phyloP scores from a whole-genome alignment of 345 rosid genomes.

The Eucalyptus paniculata region DNA sequence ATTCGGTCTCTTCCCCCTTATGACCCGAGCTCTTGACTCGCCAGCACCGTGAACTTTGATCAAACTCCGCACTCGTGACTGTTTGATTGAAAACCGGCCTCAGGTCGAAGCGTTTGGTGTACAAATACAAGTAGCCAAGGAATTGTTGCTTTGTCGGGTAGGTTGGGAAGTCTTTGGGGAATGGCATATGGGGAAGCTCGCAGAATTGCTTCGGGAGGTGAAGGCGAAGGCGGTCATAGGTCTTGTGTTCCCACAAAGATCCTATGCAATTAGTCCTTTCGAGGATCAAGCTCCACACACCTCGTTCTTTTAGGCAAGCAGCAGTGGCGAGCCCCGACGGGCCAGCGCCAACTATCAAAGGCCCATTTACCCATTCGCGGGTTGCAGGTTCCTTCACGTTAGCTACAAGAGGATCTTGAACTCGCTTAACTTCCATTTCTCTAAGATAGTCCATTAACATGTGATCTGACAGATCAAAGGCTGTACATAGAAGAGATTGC shows the following conservation, averaged over 20 bases:
- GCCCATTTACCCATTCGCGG: constrained; percentile 25
- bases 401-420: background rate
- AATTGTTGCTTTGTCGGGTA: constrained; percentile 81
- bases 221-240: constrained; percentile 83
- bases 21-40: constrained; percentile 21
- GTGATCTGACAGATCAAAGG: background rate
- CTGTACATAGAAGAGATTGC: background rate
- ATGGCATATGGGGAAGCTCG: constrained; percentile 58
- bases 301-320: constrained; percentile 52
- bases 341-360: constrained; percentile 78
- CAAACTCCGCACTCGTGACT: constrained; percentile 47
- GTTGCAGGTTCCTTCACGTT: background rate
- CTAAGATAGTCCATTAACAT: background rate
- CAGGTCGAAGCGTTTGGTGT: constrained; percentile 23
- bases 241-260: constrained; percentile 66
- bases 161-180: constrained; percentile 51
- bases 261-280: constrained; percentile 62
- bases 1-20: constrained; percentile 27
- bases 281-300: constrained; percentile 48
- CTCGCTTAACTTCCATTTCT: constrained; percentile 1
- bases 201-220: constrained; percentile 88
- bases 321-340: constrained; percentile 73
- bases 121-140: constrained; percentile 41
- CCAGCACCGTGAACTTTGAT: constrained; percentile 37
- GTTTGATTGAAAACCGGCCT: constrained; percentile 34